These are phyloP conservation scores for Limonomyces culmigenus DNA, from an alignment of 1,284 basidiomycete genomes.

Conservation along the genomic window DNA sequence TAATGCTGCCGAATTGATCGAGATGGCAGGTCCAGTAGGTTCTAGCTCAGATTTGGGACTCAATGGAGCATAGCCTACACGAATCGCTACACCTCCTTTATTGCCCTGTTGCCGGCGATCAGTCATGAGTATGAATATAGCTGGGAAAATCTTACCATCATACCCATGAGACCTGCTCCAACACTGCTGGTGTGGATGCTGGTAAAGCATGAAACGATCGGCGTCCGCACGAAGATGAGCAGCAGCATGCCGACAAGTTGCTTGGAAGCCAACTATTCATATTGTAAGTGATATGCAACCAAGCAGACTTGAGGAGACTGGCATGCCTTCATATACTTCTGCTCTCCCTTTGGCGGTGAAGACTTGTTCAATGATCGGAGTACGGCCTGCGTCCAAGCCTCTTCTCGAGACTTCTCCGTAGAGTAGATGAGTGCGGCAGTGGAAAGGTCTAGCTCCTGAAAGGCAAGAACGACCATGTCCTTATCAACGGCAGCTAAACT, in stretches of 20 bases:
- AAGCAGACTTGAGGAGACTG: no score
- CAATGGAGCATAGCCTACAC: conserved; percentile 34
- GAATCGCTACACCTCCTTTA: conserved; percentile 53
- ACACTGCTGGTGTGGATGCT: conserved; percentile 31
- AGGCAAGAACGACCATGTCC: conserved; percentile 52
- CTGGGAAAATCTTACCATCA: conserved; percentile 39
- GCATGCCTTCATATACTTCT: not conserved
- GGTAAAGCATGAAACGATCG: conserved; percentile 28
- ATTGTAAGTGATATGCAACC: no score
- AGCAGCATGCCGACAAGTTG: conserved; percentile 69
- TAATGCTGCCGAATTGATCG: no score
- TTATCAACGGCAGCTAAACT: no score
- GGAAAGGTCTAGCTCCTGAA: conserved; percentile 64
- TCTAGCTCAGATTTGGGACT: conserved; percentile 2
- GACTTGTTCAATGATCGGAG: conserved; percentile 50
- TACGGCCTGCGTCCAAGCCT: conserved; percentile 47
- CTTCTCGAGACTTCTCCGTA: conserved; percentile 40
- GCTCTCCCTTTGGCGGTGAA: no score
- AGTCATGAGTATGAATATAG: conserved; percentile 2
- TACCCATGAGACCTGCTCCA: conserved; percentile 55
- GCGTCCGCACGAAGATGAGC: conserved; percentile 42
- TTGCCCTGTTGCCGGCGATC: conserved; percentile 54
- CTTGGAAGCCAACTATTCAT: conserved; percentile 40
- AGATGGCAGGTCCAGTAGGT: not conserved
- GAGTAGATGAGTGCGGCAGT: conserved; percentile 57